phyloP scores from a whole-genome alignment of 306 rosid genomes.

The Echinosophora koreensis region DNA sequence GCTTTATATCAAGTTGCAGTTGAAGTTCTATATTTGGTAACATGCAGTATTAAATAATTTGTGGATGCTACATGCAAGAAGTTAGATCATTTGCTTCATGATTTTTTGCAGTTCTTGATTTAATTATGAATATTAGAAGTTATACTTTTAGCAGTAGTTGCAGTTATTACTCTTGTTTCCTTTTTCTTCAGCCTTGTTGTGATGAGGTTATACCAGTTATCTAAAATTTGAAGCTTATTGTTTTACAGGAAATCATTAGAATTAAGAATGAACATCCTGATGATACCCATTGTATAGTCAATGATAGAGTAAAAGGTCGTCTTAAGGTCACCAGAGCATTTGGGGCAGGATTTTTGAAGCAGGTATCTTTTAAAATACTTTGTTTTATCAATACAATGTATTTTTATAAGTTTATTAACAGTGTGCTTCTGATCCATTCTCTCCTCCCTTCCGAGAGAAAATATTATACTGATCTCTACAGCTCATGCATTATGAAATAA shows the following conservation, averaged over 20 bases:
- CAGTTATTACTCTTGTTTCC: constrained; percentile 8
- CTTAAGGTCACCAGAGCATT: constrained; percentile 98
- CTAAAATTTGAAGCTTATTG: constrained; percentile 27
- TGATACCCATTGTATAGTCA: constrained; percentile 85
- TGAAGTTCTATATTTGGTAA: constrained; percentile 22
- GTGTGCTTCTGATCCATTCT: constrained; percentile 32
- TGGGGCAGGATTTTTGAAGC: constrained; percentile 97
- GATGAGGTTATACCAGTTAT: constrained; percentile 41
- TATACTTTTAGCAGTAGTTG: constrained; percentile 24
- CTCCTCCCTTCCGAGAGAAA: constrained; percentile 20
- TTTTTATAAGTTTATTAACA: constrained; percentile 5
- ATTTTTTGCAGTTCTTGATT: constrained; percentile 8
- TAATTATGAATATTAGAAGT: constrained; percentile 21
- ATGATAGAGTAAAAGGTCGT: constrained; percentile 95
- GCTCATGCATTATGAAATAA: constrained; percentile 23
- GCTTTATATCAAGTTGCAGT: constrained; percentile 14
- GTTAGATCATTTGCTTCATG: constrained; percentile 13
- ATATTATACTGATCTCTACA: constrained; percentile 16
- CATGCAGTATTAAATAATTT: constrained; percentile 19
- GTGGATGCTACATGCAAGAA: neutral
- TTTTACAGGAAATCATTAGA: constrained; percentile 86
- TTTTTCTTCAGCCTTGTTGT: constrained; percentile 33
- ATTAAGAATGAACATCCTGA: constrained; percentile 95
- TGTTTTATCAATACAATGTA: constrained; percentile 14
- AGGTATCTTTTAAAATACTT: constrained; percentile 61